phyloP scores from a whole-genome alignment of 108 stramenopile species.

The Skeletonema potamos region DNA sequence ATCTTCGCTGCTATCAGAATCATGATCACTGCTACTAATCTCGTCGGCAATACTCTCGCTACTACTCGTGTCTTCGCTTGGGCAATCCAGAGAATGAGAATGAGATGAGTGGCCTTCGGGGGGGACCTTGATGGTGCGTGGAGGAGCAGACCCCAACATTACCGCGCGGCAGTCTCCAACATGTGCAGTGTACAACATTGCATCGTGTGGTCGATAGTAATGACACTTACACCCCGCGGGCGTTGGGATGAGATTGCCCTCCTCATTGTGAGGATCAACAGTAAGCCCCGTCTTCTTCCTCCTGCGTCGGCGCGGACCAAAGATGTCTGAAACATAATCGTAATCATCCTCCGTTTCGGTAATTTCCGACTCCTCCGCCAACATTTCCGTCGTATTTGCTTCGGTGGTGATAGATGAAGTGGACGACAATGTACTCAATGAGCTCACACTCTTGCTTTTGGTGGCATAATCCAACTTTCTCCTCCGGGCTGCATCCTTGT shows the following conservation, averaged over 20 bases:
- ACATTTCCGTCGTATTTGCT: constrained; percentile 58
- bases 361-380: constrained; percentile 71
- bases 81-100: constrained; percentile 27
- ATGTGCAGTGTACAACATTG: constrained; percentile 82
- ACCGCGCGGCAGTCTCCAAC: constrained; percentile 88
- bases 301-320: constrained; percentile 27
- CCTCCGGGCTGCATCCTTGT: constrained; percentile 75
- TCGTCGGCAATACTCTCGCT: constrained; percentile 80
- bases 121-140: constrained; percentile 75
- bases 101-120: constrained; percentile 39
- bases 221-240: constrained; percentile 74
- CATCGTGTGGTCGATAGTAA: constrained; percentile 75
- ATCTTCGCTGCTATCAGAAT: constrained; percentile 73
- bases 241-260: constrained; percentile 52
- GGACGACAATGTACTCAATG: constrained; percentile 70
- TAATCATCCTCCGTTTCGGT: constrained; percentile 75
- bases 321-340: constrained; percentile 58
- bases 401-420: constrained; percentile 66
- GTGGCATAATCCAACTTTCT: constrained; percentile 73
- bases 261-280: constrained; percentile 35
- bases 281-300: constrained; percentile 33
- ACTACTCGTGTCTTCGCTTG: constrained; percentile 73
- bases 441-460: constrained; percentile 68
- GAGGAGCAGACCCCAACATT: constrained; percentile 75
- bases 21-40: constrained; percentile 76